These are phyloP conservation scores for Wickerhamomyces sp. DNA, from an alignment of 1,139 yeast species.

Conservation along the genomic window DNA sequence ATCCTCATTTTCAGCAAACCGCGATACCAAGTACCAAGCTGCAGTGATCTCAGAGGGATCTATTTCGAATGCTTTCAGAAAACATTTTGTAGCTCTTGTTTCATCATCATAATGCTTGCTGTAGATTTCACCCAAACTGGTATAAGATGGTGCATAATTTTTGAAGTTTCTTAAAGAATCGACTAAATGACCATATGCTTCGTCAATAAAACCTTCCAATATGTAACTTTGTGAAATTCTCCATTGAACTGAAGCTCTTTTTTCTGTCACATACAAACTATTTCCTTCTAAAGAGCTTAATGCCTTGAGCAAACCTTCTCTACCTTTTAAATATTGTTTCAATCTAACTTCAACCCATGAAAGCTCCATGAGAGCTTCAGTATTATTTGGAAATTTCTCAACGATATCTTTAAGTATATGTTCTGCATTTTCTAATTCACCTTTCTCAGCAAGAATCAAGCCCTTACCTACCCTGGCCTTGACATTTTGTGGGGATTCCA, in stretches of 20 bases:
- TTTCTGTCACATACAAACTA: constrained; percentile 49
- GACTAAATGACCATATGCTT: constrained; percentile 53
- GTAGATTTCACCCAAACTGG: constrained; percentile 74
- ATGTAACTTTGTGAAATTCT: constrained; percentile 63
- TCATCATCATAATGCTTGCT: constrained; percentile 52
- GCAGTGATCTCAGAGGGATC: constrained; percentile 74
- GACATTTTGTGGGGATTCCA: constrained; percentile 44
- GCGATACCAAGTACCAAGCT: constrained; percentile 66
- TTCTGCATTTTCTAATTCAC: constrained; percentile 51
- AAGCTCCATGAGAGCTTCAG: constrained; percentile 62
- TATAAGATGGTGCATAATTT: constrained; percentile 69
- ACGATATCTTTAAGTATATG: constrained; percentile 48
- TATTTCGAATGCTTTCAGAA: constrained; percentile 83
- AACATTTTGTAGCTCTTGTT: constrained; percentile 78
- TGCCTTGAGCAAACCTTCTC: constrained; percentile 43
- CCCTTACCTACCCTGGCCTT: constrained; percentile 82
- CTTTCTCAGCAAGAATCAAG: constrained; percentile 64
- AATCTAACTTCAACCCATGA: constrained; percentile 75
- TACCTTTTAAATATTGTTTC: constrained; percentile 50
- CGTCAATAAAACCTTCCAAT: constrained; percentile 23
- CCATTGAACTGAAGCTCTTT: constrained; percentile 63
- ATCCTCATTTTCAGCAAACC: constrained; percentile 60
- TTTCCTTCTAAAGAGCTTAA: constrained; percentile 43
- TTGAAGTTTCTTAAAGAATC: constrained; percentile 60
- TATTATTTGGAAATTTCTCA: constrained; percentile 45